A percentile compares a stretch with the other conserved stretches of the same genome.
These are phyloP conservation scores for Podochytrium sp. DNA, from an alignment of 192 early-diverging fungal genomes.

Conservation along the genomic window DNA sequence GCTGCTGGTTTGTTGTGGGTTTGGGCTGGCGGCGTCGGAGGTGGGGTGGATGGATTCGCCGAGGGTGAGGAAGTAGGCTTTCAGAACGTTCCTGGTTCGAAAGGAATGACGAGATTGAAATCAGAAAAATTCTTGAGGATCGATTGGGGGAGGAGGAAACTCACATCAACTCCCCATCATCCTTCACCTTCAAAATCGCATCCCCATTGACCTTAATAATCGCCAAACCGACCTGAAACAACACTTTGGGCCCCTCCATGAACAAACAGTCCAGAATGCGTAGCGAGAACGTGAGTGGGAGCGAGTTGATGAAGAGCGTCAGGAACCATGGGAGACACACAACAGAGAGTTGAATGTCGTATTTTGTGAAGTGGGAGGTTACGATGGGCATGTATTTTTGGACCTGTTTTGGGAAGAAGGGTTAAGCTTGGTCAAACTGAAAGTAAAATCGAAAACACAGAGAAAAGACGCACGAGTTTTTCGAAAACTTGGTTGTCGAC, in stretches of 20 bases:
- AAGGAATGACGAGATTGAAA: conserved; percentile 23
- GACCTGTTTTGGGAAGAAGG: conserved; percentile 43
- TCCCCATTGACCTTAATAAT: conserved; percentile 91
- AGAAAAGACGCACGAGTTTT: conserved; percentile 55
- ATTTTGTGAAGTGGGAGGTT: conserved; percentile 77
- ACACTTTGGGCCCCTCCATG: conserved; percentile 93
- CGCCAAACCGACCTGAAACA: conserved; percentile 91
- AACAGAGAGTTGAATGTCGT: conserved; percentile 94
- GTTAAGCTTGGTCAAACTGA: background rate
- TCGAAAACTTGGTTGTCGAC: conserved; percentile 97
- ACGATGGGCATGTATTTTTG: conserved; percentile 91
- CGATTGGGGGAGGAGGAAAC: background rate
- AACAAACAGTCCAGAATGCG: conserved; percentile 96
- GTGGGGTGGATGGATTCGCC: conserved; percentile 64
- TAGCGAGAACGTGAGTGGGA: conserved; percentile 87
- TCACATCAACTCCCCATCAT: conserved; percentile 64
- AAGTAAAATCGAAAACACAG: background rate
- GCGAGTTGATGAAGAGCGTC: conserved; percentile 94
- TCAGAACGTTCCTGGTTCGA: conserved; percentile 77
- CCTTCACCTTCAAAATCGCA: conserved; percentile 55
- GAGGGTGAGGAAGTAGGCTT: conserved; percentile 82
- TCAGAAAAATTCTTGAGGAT: conserved; percentile 25
- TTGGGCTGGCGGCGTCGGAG: background rate
- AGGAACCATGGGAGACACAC: conserved; percentile 98
- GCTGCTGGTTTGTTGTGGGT: conserved; percentile 27